Base-by-base conservation (phyloP, 495 filamentous ascomycete genomes). In the Mytilinidion resinicola region DNA sequence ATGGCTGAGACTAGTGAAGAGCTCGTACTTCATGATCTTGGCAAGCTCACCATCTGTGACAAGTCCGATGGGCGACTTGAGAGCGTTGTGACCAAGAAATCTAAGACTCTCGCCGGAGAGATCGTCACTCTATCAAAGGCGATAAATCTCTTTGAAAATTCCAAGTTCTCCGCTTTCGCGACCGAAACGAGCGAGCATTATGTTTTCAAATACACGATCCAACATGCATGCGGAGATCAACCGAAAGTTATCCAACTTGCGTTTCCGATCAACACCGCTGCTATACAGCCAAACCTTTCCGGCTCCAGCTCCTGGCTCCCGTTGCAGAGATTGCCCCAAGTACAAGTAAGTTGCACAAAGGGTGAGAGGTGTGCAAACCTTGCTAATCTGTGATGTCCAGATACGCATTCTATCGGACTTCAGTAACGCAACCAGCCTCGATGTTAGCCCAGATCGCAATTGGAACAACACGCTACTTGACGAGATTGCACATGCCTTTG, bases 391-490 rank as follows among this genome's bases (percentile, higher is more conserved):
- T 39, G 11, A 10, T 43, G 3, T 12, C 3, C 20, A 61, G 58
- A 55, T 61, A 36, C 15, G 55, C 6, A 56, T 61, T n/a, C 58
- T 55, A 33, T 55, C 58, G 17, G 52, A 56, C 41, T 61, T 61
- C 43, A 61, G 41, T 20, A 56, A 51, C 1, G 33, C 58, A 11
- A 52, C 41, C 8, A 61, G 36, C 37, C 51, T 51, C 2, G 52
- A 61, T 15, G 56, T 25, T n/a, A 36, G 55, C 17, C n/a, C 38
- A 2, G 43, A 51, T 20, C 42, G 58, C 37, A 9, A 21, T 11
- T 61, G 58, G 58, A 61, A 61, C 17, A 42, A 55, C 17, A 17
- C n/a, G 1, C 25, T 61, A 11, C 34, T 41, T 2, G 35, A 56
- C 10, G 58, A 52, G 6, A 41, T 61, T 33, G 51, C 20, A 3